Evolutionary conservation across 1,139 yeast species (phyloP), one percentile per base, ranked within the genome.

Genomic region (Blastobotrys indianensis): DNA sequence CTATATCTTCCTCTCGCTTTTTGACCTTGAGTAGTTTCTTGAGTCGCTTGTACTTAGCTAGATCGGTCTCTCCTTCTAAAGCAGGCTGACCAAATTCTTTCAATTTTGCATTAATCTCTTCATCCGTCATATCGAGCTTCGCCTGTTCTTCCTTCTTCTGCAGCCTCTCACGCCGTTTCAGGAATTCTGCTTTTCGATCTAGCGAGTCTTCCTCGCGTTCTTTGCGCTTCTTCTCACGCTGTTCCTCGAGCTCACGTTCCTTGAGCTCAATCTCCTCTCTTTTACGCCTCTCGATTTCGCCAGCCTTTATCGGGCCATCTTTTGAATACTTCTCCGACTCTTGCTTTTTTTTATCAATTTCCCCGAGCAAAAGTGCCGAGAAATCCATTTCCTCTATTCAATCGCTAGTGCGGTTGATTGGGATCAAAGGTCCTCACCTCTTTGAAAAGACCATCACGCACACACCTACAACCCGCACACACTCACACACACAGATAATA

Each of bases 91-190:
- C 52, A 13, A 78, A 55, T 25, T 60, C 60, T 37, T 74, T 60
- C 41, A 85, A 66, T 45, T 66, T 61, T 6, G 51, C 49, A 44
- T 71, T 67, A 7, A 83, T 80, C 15, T 77, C 80, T 3, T 65
- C 75, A 54, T 81, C 85, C 25, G 51, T 37, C 36, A 51, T 17
- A 16, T 47, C 49, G n/a, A 39, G 41, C 37, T 44, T 48, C 29
- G 48, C 50, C 32, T 44, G 41, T 33, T 42, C 48, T 35, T 43
- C 51, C 37, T 38, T 52, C 45, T 42, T 52, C 37, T 34, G 47
- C 36, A 49, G 47, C 42, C 52, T 33, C 35, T 50, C 32, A 4
- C 25, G 25, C 25, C 25, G 25, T 20, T 20, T 20, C 4, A 20
- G 25, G 7, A 20, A 20, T 38, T 44, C 36, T 33, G 45, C 45